Base-by-base conservation (phyloP, 1,284 basidiomycete species). In the Hemileia vastatrix region DNA sequence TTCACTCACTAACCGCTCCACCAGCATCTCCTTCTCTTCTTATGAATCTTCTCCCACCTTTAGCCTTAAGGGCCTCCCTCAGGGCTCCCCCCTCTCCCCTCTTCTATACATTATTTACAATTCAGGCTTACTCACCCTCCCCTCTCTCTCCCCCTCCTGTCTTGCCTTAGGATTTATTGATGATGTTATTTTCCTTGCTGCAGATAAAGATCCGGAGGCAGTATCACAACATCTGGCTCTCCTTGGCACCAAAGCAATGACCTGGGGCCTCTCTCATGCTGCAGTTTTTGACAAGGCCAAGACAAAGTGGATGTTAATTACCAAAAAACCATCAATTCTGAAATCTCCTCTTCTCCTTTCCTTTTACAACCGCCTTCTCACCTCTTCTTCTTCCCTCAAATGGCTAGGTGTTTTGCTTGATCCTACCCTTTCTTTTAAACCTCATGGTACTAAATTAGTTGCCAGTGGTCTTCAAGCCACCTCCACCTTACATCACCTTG, bases 251-350 rank as follows among this genome's bases (percentile, higher is more conserved):
- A 3, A 3, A 2, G 47, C 59, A 6, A 27, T 61, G 11, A 2
- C 9, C 13, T 36, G 57, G 57, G 57, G 32, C 9, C 21, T 3
- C 15, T 43, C 18, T 15, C 4, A 59, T n/a, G 52, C 43, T 4
- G 51, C 59, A 2, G 31, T 61, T 19, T 61, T 61, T 49, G 59
- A 61, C 21, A 6, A 32, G 3, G 19, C 1, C 5, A 61, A 61
- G 24, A 33, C 57, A 2, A 27, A 43, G n/a, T n/a, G 36, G n/a
- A 43, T n/a, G n/a, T n/a, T n/a, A n/a, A n/a, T n/a, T n/a, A n/a
- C n/a, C n/a, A n/a, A n/a, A n/a, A n/a, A n/a, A n/a, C n/a, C n/a
- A n/a, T n/a, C n/a, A n/a, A n/a, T n/a, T n/a, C n/a, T n/a, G n/a
- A n/a, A n/a, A n/a, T n/a, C n/a, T n/a, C n/a, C n/a, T n/a, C n/a